These are phyloP conservation scores for Elongisporangium anandrum DNA, from an alignment of 352 stramenopile genomes.

Conservation along the genomic window DNA sequence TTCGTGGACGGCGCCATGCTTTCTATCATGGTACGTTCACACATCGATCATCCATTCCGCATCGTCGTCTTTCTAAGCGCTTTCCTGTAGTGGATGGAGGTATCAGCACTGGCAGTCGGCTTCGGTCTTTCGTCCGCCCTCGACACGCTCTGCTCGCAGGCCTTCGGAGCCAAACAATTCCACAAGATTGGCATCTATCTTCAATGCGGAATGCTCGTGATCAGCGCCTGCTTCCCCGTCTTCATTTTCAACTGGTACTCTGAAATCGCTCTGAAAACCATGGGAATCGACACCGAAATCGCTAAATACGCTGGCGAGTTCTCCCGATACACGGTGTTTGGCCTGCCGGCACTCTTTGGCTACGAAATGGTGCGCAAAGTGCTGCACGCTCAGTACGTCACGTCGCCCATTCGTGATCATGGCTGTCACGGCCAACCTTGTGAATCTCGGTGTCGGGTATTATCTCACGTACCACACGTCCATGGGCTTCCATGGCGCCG, in stretches of 20 bases:
- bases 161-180: slow-evolving; percentile 41
- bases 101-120: slow-evolving; percentile 52
- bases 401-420: slow-evolving; percentile 72
- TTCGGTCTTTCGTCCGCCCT: slow-evolving; percentile 65
- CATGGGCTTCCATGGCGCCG: slow-evolving; percentile 68
- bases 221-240: slow-evolving; percentile 34
- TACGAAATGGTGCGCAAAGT: slow-evolving; percentile 84
- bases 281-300: slow-evolving; percentile 22
- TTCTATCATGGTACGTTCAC: slow-evolving; percentile 51
- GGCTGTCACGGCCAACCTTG: slow-evolving; percentile 43
- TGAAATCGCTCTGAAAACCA: no score
- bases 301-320: slow-evolving; percentile 52
- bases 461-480: slow-evolving; percentile 70
- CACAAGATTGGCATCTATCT: slow-evolving; percentile 69
- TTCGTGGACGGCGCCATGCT: slow-evolving; percentile 67
- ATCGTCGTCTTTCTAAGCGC: not conserved
- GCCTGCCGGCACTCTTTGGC: slow-evolving; percentile 66
- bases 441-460: slow-evolving; percentile 58
- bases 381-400: slow-evolving; percentile 74
- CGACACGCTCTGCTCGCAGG: slow-evolving; percentile 71
- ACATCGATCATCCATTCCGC: not conserved
- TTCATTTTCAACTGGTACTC: slow-evolving; percentile 33
- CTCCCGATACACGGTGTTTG: slow-evolving; percentile 46
- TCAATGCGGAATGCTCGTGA: slow-evolving; percentile 44
- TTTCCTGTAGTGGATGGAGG: slow-evolving; percentile 48